Evolutionary conservation across 257 asterid species (phyloP).

Genomic region (Haberlea rhodopensis): DNA sequence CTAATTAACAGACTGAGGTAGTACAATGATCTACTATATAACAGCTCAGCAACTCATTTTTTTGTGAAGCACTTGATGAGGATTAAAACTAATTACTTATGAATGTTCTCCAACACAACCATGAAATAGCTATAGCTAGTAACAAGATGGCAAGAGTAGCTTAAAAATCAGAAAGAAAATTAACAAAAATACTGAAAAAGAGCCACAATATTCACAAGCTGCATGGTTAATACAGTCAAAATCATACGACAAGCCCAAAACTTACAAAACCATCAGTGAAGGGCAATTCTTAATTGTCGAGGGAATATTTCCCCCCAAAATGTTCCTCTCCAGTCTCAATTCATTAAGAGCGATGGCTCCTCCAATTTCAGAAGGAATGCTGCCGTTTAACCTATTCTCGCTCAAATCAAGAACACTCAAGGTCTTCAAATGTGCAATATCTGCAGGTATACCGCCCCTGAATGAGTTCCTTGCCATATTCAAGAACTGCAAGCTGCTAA

Average conservation of each 20-base stretch:
- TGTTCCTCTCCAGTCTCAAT: slow-evolving; percentile 53
- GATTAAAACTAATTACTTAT: not conserved
- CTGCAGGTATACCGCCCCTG: slow-evolving; percentile 46
- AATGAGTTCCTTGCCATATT: slow-evolving; percentile 54
- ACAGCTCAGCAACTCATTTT: slow-evolving; percentile 1
- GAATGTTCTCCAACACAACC: not conserved
- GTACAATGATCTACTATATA: not conserved
- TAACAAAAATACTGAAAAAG: slow-evolving; percentile 1
- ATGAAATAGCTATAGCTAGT: slow-evolving; percentile 2
- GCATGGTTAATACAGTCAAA: slow-evolving; percentile 12
- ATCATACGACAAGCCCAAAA: slow-evolving; percentile 21
- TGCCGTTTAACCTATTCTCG: slow-evolving; percentile 58
- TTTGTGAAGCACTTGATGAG: not conserved
- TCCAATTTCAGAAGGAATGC: slow-evolving; percentile 73
- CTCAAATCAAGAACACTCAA: slow-evolving; percentile 60
- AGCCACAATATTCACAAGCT: slow-evolving; percentile 11
- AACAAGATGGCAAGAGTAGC: not conserved
- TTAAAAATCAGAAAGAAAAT: slow-evolving; percentile 8
- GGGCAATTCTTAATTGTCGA: slow-evolving; percentile 58
- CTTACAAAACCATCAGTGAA: slow-evolving; percentile 62
- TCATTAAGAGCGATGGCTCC: slow-evolving; percentile 52
- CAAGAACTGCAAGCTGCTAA: slow-evolving; percentile 47
- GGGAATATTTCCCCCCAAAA: slow-evolving; percentile 61
- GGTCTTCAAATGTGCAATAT: slow-evolving; percentile 44
- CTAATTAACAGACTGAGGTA: not conserved